Percentiles rank a stretch among this genome's conserved stretches.
These are phyloP conservation scores for Ilex asprella DNA, from an alignment of 257 asterid genomes.

Conservation along the genomic window DNA sequence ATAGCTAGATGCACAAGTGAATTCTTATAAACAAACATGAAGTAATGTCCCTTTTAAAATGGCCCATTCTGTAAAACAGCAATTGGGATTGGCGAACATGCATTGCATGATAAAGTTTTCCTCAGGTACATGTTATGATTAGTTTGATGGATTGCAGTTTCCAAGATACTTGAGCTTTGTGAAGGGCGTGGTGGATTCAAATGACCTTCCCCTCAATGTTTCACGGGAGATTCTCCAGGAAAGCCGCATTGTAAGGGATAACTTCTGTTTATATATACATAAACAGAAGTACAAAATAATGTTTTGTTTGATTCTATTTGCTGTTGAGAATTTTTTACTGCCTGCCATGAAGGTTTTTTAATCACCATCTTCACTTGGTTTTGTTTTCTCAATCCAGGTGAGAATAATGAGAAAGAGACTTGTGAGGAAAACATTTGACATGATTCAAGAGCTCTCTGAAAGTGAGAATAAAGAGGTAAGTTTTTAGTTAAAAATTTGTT, in stretches of 20 bases:
- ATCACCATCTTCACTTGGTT: neutral
- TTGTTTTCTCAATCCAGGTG: constrained; percentile 44
- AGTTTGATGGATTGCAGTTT: constrained; percentile 51
- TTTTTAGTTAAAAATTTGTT: neutral
- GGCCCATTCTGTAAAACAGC: too few relatives aligned
- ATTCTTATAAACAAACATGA: too few relatives aligned
- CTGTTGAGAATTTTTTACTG: neutral
- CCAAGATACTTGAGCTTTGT: constrained; percentile 99
- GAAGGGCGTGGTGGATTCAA: constrained; percentile 95
- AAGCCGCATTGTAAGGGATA: constrained; percentile 84
- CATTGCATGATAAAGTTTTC: too few relatives aligned
- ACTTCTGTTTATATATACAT: neutral
- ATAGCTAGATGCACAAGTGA: too few relatives aligned
- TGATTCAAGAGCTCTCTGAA: constrained; percentile 98
- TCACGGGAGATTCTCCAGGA: constrained; percentile 98
- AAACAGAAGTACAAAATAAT: neutral
- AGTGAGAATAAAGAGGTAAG: constrained; percentile 87
- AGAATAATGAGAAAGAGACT: constrained; percentile 97
- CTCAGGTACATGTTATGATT: too few relatives aligned
- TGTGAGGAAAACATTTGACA: constrained; percentile 94
- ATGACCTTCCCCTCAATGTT: constrained; percentile 97
- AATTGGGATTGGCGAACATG: too few relatives aligned
- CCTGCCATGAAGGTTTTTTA: neutral
- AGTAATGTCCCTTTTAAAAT: too few relatives aligned
- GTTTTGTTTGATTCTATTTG: neutral